phyloP scores from a whole-genome alignment of 73 alveolate species.

The Tetrahymena elliotti region DNA sequence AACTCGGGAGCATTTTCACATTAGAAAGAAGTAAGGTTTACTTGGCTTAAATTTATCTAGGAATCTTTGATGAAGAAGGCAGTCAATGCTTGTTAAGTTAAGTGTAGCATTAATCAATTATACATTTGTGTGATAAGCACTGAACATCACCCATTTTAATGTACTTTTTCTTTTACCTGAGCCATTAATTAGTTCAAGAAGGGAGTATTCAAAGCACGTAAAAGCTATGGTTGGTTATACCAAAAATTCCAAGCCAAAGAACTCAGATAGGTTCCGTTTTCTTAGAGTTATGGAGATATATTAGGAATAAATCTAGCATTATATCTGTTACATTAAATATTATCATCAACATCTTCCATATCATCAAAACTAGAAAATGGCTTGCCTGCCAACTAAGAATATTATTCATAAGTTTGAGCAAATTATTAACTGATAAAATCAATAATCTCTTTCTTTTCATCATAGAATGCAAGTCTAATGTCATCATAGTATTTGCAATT shows the following conservation, averaged over 20 bases:
- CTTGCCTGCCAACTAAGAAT: not conserved
- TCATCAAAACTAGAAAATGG: not conserved
- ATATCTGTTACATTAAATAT: not conserved
- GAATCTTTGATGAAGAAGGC: not conserved
- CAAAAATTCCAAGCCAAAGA: not conserved
- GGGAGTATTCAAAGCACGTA: not conserved
- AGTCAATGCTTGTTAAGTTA: not conserved
- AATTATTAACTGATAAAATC: not conserved
- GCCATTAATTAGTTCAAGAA: not conserved
- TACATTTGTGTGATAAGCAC: not conserved
- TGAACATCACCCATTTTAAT: not conserved
- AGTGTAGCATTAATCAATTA: not conserved
- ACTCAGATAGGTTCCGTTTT: not conserved
- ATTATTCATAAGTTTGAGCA: not conserved
- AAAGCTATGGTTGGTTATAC: not conserved
- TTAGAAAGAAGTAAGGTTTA: not conserved
- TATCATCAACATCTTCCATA: not conserved
- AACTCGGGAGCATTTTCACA: not conserved
- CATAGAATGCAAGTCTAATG: not conserved
- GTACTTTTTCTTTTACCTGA: not conserved
- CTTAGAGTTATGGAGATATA: not conserved
- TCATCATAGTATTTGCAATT: not conserved
- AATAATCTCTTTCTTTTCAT: not conserved
- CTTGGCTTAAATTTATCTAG: not conserved
- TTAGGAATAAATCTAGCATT: not conserved